These are phyloP conservation scores for Ogataea neopini DNA, from an alignment of 805 yeast genomes.

Conservation along the genomic window DNA sequence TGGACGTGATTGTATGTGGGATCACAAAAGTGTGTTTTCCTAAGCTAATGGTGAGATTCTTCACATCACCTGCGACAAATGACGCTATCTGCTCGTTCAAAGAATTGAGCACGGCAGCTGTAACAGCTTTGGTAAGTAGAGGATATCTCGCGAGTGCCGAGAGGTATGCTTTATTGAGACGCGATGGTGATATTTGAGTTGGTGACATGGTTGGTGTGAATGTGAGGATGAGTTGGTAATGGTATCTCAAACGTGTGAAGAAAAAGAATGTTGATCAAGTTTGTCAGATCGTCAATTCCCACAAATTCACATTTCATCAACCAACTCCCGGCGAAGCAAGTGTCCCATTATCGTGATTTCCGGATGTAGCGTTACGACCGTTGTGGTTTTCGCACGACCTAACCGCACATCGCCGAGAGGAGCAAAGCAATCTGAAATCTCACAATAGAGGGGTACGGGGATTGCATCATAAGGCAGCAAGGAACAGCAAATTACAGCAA, in stretches of 20 bases:
- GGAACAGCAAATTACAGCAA: not conserved
- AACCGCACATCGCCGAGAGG: slow-evolving; percentile 7
- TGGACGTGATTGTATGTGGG: slow-evolving; percentile 44
- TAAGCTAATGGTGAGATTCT: slow-evolving; percentile 23
- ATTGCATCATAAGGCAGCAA: not conserved
- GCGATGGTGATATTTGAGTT: not conserved
- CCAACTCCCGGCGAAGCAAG: not conserved
- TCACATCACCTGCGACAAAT: slow-evolving; percentile 46
- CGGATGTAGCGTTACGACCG: slow-evolving; percentile 4
- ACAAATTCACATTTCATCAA: too few relatives aligned
- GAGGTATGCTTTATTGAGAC: slow-evolving; percentile 35
- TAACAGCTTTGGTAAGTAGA: slow-evolving; percentile 56
- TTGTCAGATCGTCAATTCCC: too few relatives aligned
- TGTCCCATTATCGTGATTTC: slow-evolving; percentile 4
- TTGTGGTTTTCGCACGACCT: slow-evolving; percentile 3
- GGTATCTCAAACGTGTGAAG: too few relatives aligned
- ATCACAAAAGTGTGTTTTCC: slow-evolving; percentile 27
- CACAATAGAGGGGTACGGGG: not conserved
- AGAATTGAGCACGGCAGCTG: slow-evolving; percentile 55
- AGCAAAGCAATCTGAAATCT: not conserved
- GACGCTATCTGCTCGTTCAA: slow-evolving; percentile 62
- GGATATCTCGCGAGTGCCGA: slow-evolving; percentile 48
- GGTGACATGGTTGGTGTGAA: not conserved
- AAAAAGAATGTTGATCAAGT: too few relatives aligned
- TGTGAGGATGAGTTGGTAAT: not conserved